These are phyloP conservation scores for Brassica balearica DNA, from an alignment of 441 rosid species.

Conservation along the genomic window DNA sequence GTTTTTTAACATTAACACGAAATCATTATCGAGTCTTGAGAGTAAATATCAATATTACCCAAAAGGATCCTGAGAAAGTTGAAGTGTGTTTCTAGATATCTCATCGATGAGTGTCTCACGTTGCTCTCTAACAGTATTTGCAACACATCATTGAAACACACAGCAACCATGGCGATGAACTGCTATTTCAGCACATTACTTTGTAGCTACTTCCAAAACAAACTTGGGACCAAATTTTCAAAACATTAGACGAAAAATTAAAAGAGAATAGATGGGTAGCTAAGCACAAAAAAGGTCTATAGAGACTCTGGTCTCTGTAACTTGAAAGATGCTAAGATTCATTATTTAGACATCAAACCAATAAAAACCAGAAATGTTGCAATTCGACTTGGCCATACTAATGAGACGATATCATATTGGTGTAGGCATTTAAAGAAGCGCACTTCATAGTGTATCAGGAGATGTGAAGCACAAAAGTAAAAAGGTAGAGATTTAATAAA, in stretches of 20 bases:
- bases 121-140: slow-evolving; percentile 45
- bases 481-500: not conserved
- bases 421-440: no score
- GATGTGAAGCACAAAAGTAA: no score
- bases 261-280: no score
- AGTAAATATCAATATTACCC: slow-evolving; percentile 53
- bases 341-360: slow-evolving; percentile 35
- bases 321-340: no score
- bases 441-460: no score
- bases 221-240: slow-evolving; percentile 57
- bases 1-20: not conserved
- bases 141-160: slow-evolving; percentile 73
- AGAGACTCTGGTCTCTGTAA: no score
- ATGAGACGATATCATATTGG: no score
- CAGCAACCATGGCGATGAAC: slow-evolving; percentile 83
- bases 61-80: slow-evolving; percentile 79
- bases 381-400: no score
- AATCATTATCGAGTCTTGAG: not conserved
- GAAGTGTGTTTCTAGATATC: slow-evolving; percentile 61
- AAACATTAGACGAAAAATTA: no score
- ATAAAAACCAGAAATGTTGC: slow-evolving; percentile 47
- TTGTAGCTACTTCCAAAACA: slow-evolving; percentile 67
- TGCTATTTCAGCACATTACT: slow-evolving; percentile 70
- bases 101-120: slow-evolving; percentile 58
- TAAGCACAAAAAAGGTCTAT: no score